phyloP scores from a whole-genome alignment of 1,284 basidiomycete genomes.

The Pseudozyma sp. region DNA sequence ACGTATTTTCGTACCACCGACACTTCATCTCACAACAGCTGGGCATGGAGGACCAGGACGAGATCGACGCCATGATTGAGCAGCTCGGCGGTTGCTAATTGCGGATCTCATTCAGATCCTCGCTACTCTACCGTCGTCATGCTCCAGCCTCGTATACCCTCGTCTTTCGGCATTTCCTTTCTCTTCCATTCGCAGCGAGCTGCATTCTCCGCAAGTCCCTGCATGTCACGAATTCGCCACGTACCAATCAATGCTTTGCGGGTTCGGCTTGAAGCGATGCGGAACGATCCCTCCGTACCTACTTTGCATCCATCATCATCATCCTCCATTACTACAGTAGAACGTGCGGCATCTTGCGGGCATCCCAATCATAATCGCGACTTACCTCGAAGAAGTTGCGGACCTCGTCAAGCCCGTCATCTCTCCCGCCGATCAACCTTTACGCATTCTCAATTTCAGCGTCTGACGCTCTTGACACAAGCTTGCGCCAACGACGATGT shows the following conservation, averaged over 20 bases:
- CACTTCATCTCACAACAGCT: slow-evolving; percentile 39
- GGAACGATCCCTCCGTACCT: no score
- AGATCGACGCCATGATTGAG: slow-evolving; percentile 69
- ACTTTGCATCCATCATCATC: neutral
- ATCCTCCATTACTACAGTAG: neutral
- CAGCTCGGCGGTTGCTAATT: slow-evolving; percentile 60
- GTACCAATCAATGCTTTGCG: no score
- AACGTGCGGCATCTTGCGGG: neutral
- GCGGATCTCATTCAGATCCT: neutral
- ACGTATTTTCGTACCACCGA: neutral
- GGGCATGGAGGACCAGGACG: slow-evolving; percentile 67
- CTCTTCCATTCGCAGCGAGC: neutral
- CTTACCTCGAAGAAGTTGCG: neutral
- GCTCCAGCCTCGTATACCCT: slow-evolving; percentile 22
- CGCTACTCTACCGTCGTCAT: neutral
- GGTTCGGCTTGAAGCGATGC: no score
- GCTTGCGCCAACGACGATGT: neutral
- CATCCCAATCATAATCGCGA: neutral
- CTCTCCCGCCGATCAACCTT: slow-evolving; percentile 1
- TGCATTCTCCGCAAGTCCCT: neutral
- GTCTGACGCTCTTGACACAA: neutral
- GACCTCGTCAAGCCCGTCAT: neutral
- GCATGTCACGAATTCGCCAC: neutral
- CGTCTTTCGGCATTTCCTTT: neutral
- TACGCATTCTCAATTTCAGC: slow-evolving; percentile 2